Evolutionary conservation across 202 grass and related monocot genomes (phyloP), one percentile per base, ranked within the genome.

Genomic region (Setaria viridis): DNA sequence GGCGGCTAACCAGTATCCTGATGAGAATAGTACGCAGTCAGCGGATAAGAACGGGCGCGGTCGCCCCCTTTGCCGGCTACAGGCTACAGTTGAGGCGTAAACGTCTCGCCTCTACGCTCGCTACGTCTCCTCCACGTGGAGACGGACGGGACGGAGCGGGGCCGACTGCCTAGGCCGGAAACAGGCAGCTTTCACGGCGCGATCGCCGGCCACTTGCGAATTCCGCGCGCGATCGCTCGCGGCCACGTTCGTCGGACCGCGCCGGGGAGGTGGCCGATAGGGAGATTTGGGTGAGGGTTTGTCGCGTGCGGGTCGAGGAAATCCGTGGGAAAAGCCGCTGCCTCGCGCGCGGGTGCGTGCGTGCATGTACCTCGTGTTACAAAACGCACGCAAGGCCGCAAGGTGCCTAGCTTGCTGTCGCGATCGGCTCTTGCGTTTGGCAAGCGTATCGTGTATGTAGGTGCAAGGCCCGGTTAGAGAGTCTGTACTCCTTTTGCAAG

Each of bases 181-280:
- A 25, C 25, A 25, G 25, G 25, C 25, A 25, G 25, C 25, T 25
- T 25, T 11, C 54, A 56, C 53, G 54, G 57, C 57, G 57, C 8
- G 57, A 59, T 62, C 58, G 25, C n/a, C 10, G 21, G 58, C 58
- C n/a, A 62, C 58, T 78, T 37, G 51, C n/a, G 34, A 76, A 53
- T 43, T n/a, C 65, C 50, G 19, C 48, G 49, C 79, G 49, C 49
- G 13, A 16, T 65, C 45, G 67, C 50, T 65, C 45, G 67, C 50
- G 56, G 84, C 76, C 84, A 72, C 84, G 76, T 53, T 80, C 78
- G 47, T 16, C 20, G 62, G 11, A 65, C 47, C 32, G 30, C 72
- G 8, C 71, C 7, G 43, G 16, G 43, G 21, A 34, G 17, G 32
- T 49, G 48, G 63, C 56, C 77, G 79, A 70, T 17, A 39, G 3